phyloP scores from a whole-genome alignment of 192 early-diverging fungal genomes.

The Backusella westeae region DNA sequence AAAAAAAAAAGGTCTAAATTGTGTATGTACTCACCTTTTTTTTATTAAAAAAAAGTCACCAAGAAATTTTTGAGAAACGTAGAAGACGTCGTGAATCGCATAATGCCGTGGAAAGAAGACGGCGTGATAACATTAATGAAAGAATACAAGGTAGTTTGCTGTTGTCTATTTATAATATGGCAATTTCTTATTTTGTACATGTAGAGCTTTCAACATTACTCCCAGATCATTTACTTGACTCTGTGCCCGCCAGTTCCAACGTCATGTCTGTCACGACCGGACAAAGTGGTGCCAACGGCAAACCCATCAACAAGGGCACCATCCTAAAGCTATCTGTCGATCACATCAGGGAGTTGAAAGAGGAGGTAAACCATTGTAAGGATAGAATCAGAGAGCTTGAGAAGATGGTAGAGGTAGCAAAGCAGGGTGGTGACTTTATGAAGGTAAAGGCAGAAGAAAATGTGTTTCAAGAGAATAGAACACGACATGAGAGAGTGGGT shows the following conservation, averaged over 20 bases:
- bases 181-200: not conserved
- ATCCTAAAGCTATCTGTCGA: constrained; percentile 29
- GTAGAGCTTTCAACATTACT: constrained; percentile 25
- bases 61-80: constrained; percentile 30
- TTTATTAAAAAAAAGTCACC: constrained; percentile 19
- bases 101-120: constrained; percentile 32
- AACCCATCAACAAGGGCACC: constrained; percentile 27
- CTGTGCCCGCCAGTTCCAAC: constrained; percentile 23
- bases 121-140: constrained; percentile 32
- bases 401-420: constrained; percentile 14
- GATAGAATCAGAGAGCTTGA: constrained; percentile 24
- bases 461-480: not conserved
- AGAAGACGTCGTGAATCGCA: constrained; percentile 28
- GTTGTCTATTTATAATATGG: not conserved
- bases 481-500: constrained; percentile 21
- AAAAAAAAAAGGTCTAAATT: too few species aligned
- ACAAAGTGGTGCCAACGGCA: constrained; percentile 6
- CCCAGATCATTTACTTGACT: constrained; percentile 26
- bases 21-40: not conserved
- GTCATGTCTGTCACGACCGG: constrained; percentile 12
- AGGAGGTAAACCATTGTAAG: constrained; percentile 19
- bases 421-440: constrained; percentile 3
- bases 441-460: constrained; percentile 5
- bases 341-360: constrained; percentile 28
- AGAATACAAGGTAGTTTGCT: constrained; percentile 24